A percentile compares a stretch with the other conserved stretches of the same genome.
Conservation (phyloP, 2,329 filamentous ascomycete species). For the Alternaria longipes region DNA sequence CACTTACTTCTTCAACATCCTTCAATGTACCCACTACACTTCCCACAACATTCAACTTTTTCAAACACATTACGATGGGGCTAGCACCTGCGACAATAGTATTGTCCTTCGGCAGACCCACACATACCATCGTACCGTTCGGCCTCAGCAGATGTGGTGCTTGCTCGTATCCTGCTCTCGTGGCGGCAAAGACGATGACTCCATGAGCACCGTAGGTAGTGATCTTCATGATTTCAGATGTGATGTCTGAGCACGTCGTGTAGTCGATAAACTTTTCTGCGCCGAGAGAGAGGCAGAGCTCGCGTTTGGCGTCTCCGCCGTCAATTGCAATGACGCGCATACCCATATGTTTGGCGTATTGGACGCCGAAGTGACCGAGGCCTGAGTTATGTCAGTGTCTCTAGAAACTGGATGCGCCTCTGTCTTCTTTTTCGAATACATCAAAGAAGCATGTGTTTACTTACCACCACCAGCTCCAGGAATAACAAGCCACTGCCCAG, state of each 20-base stretch:
- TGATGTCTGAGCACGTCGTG: constrained; percentile 69
- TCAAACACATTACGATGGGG: constrained; percentile 52
- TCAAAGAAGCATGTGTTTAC: neutral
- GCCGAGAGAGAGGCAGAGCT: constrained; percentile 59
- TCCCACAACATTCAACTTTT: constrained; percentile 55
- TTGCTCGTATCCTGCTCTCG: constrained; percentile 48
- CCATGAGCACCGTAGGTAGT: constrained; percentile 76
- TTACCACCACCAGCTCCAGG: constrained; percentile 50
- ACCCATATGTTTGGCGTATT: constrained; percentile 63
- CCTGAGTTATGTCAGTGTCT: constrained; percentile 16
- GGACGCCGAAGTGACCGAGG: constrained; percentile 38
- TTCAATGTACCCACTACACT: constrained; percentile 56
- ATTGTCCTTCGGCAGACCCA: constrained; percentile 38
- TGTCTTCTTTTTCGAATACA: neutral
- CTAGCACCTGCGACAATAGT: constrained; percentile 34
- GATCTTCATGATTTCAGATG: constrained; percentile 55
- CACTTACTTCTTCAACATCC: constrained; percentile 51
- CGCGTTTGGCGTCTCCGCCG: constrained; percentile 58
- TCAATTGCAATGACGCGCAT: constrained; percentile 66
- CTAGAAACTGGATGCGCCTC: neutral
- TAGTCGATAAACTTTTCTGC: constrained; percentile 68
- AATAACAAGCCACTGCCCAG: constrained; percentile 53
- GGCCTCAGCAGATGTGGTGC: constrained; percentile 39
- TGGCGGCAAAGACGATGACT: constrained; percentile 77
- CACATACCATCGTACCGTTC: constrained; percentile 41